Percentiles rank a stretch among this genome's conserved stretches.
Evolutionary conservation across 352 stramenopile species (phyloP).

Genomic region (Globisporangium mamillatum): DNA sequence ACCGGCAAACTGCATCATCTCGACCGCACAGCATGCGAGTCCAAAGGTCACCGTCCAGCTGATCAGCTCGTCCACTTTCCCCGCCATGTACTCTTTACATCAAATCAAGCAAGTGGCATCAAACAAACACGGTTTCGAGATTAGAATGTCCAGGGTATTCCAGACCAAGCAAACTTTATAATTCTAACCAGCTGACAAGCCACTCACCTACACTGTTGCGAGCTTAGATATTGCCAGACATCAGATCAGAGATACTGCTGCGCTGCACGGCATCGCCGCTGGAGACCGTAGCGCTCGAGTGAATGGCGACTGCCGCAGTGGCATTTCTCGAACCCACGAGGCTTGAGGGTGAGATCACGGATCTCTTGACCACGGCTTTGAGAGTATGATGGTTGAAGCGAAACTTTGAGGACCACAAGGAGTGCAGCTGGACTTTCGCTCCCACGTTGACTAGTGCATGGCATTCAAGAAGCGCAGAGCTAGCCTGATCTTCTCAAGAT

Average conservation of each 20-base stretch:
- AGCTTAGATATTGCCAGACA: neutral
- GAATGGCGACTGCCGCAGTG: neutral
- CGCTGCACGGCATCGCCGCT: neutral
- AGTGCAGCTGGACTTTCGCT: neutral
- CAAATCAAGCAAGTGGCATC: neutral
- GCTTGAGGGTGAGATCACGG: neutral
- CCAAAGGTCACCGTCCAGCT: constrained; percentile 75
- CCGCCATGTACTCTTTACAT: neutral
- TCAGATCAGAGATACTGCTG: neutral
- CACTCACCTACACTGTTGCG: neutral
- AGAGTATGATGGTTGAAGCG: neutral
- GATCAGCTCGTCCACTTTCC: neutral
- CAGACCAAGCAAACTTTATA: neutral
- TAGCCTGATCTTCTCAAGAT: neutral
- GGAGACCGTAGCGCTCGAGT: neutral
- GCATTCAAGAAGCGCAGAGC: neutral
- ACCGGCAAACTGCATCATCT: constrained; percentile 96
- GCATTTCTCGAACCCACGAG: neutral
- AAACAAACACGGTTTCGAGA: neutral
- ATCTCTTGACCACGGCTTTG: neutral
- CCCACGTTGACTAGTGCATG: neutral
- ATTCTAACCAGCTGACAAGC: neutral
- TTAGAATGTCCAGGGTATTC: neutral
- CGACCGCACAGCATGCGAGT: constrained; percentile 98
- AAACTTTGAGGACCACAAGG: too few species aligned